Evolutionary conservation across 345 rosid genomes (phyloP), one percentile per base, ranked within the genome.

Genomic region (Salix dunnii): DNA sequence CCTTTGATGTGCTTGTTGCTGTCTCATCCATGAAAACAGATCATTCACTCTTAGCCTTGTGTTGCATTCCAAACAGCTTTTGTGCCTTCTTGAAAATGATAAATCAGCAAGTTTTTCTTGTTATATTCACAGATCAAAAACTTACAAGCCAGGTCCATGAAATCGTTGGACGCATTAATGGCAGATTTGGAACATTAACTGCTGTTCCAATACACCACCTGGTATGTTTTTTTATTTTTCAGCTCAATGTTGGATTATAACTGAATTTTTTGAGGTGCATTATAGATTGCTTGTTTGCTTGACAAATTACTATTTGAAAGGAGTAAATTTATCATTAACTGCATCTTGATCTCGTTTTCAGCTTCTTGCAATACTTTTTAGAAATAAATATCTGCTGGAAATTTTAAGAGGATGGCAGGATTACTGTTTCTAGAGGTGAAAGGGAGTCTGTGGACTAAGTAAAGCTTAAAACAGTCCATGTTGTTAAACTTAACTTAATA

Each of bases 81-180:
- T 43, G 17, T 49, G 17, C 58, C 48, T 27, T 67, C 67, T 3
- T 27, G 25, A 51, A 25, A 67, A 55, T 23, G 58, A 28, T 42
- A 21, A 42, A 42, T 12, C 25, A 46, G 27, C 1, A 21, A 36
- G 31, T 53, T 35, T 60, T 76, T 30, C 58, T 72, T 62, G 16
- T 12, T 63, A 53, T 28, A 70, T 69, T 79, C 49, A 62, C 90
- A 91, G 97, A 96, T 89, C 99, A 96, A 87, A 96, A 90, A 79
- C 99, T 96, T 71, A 96, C 99, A 71, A 96, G 99, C 82, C 99
- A 96, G 85, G 99, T 96, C 85, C 99, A 96, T 86, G 99, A 96
- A 85, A 96, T 96, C 81, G 99, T 96, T 78, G 99, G 99, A 70
- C 94, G 99, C 77, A 96, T 96, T 66, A 96, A 96, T 88, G 99